Conservation (phyloP, 768 basidiomycete species). For the Saitozyma podzolica region DNA sequence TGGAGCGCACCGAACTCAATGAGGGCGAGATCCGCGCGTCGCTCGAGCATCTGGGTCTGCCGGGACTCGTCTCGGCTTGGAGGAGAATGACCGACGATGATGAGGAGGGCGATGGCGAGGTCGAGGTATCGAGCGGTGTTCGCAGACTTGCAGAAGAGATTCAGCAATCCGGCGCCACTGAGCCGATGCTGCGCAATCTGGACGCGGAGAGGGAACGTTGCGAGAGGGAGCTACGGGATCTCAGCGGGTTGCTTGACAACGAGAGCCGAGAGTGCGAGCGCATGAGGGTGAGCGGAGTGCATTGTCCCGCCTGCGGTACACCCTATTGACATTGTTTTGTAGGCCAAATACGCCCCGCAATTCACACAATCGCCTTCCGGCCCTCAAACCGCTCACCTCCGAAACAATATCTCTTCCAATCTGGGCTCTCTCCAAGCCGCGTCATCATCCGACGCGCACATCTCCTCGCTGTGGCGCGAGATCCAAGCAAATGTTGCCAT, state of each 20-base stretch:
- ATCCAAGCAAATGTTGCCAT: constrained; percentile 66
- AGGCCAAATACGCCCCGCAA: constrained; percentile 76
- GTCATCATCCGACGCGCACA: constrained; percentile 72
- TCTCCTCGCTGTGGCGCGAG: constrained; percentile 69
- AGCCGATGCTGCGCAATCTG: constrained; percentile 72
- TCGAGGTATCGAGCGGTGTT: constrained; percentile 55
- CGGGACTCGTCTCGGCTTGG: constrained; percentile 57
- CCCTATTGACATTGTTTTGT: not conserved
- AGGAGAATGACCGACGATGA: constrained; percentile 53
- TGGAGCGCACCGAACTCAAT: constrained; percentile 78
- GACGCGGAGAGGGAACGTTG: constrained; percentile 66
- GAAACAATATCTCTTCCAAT: constrained; percentile 79
- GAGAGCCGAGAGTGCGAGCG: constrained; percentile 87
- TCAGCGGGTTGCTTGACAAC: constrained; percentile 69
- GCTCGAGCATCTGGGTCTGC: constrained; percentile 78
- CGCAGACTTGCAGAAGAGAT: constrained; percentile 59
- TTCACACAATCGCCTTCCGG: constrained; percentile 87
- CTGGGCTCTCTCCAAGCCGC: constrained; percentile 72
- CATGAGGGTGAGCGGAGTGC: constrained; percentile 58
- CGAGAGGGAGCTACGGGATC: constrained; percentile 62
- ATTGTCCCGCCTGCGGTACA: not conserved
- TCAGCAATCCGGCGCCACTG: constrained; percentile 54
- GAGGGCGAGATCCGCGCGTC: constrained; percentile 77
- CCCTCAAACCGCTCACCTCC: constrained; percentile 65
- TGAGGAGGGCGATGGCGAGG: constrained; percentile 70